A percentile compares a stretch with the other conserved stretches of the same genome.
These are phyloP conservation scores for Trichoderma semiorbis DNA, from an alignment of 2,329 filamentous ascomycete genomes.

Conservation along the genomic window DNA sequence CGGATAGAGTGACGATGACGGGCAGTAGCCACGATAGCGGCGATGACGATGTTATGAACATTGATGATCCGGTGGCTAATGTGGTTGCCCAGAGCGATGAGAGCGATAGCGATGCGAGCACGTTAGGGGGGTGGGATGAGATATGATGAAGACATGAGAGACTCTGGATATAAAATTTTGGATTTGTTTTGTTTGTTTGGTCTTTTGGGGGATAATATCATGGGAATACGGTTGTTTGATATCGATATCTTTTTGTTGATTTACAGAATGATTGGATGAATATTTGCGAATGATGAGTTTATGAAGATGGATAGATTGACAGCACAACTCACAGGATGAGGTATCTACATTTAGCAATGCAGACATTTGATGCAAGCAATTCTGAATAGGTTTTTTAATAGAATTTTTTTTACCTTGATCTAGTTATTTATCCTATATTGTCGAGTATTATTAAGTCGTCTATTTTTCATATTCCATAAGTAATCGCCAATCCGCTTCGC, in stretches of 20 bases:
- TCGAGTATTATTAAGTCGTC: not conserved
- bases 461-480: not conserved
- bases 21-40: not conserved
- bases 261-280: not conserved
- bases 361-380: not conserved
- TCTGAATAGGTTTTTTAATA: not conserved
- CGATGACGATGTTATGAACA: not conserved
- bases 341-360: not conserved
- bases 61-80: slow-evolving; percentile 9
- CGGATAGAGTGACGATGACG: not conserved
- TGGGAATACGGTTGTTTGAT: not conserved
- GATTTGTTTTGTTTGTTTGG: not conserved
- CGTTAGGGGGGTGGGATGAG: not conserved
- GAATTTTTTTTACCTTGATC: not conserved
- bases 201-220: not conserved
- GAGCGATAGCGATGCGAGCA: not conserved
- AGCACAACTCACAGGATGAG: not conserved
- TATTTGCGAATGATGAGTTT: not conserved
- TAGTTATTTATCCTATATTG: not conserved
- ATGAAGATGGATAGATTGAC: not conserved
- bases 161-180: not conserved
- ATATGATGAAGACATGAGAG: not conserved
- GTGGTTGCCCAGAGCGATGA: slow-evolving; percentile 19
- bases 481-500: not conserved
- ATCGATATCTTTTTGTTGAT: not conserved